These are phyloP conservation scores for Kluyveromyces aestuarii DNA, from an alignment of 805 yeast species.

Conservation along the genomic window DNA sequence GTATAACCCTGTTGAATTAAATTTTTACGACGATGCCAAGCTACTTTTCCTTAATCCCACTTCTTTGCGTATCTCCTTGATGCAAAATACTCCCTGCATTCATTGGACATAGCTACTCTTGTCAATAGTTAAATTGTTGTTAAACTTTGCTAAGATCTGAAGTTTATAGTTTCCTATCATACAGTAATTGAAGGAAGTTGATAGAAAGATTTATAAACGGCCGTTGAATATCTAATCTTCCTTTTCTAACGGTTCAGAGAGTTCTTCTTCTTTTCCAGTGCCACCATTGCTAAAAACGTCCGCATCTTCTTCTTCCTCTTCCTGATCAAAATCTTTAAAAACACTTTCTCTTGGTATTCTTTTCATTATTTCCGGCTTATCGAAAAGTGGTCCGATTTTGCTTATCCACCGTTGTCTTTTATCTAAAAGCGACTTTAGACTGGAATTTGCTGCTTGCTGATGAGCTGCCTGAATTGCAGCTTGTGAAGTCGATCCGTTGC, in stretches of 20 bases:
- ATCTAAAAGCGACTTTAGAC: constrained; percentile 70
- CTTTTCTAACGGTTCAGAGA: constrained; percentile 10
- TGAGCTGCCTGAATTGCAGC: constrained; percentile 36
- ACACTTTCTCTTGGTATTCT: constrained; percentile 60
- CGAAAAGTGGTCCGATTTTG: constrained; percentile 82
- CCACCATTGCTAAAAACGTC: constrained; percentile 25
- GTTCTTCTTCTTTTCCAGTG: constrained; percentile 23
- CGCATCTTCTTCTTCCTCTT: constrained; percentile 34
- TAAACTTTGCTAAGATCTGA: no score
- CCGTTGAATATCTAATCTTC: constrained; percentile 2
- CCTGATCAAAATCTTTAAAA: constrained; percentile 35
- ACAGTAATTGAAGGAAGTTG: not conserved
- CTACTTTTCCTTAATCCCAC: no score
- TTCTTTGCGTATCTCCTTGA: no score
- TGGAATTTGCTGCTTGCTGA: constrained; percentile 68
- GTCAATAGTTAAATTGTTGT: no score
- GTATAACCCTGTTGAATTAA: no score
- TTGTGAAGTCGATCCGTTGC: constrained; percentile 20
- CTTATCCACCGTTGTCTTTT: constrained; percentile 84
- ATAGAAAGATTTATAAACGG: not conserved
- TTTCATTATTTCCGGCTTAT: constrained; percentile 57
- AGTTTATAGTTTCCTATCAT: not conserved
- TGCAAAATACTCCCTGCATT: no score
- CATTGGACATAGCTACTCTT: no score
- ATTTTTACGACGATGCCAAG: not conserved